These are phyloP conservation scores for Pleurotus pulmonarius DNA, from an alignment of 768 basidiomycete genomes.

Conservation along the genomic window DNA sequence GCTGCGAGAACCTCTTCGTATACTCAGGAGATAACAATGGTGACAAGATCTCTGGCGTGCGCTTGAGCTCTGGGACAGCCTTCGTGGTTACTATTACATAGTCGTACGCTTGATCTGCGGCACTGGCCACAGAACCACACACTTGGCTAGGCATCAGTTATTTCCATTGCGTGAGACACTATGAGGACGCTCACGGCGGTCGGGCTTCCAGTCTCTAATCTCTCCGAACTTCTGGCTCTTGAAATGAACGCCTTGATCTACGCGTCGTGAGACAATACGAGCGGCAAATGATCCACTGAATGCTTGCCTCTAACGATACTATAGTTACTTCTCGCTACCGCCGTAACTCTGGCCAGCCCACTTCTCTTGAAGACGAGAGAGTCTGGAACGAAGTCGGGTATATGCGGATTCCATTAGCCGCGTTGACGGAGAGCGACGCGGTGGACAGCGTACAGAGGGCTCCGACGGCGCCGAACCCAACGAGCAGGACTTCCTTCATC, in stretches of 20 bases:
- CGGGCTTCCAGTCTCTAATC: slow-evolving; percentile 56
- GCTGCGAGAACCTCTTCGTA: slow-evolving; percentile 41
- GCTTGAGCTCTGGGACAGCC: slow-evolving; percentile 61
- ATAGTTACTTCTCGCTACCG: slow-evolving; percentile 70
- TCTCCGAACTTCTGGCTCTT: slow-evolving; percentile 58
- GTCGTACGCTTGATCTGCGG: slow-evolving; percentile 56
- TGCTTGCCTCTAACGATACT: slow-evolving; percentile 46
- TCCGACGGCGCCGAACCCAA: slow-evolving; percentile 68
- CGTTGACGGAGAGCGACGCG: too few species aligned
- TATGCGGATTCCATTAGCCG: too few species aligned
- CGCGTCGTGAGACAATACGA: background rate
- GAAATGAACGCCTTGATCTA: slow-evolving; percentile 54
- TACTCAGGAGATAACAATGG: slow-evolving; percentile 51
- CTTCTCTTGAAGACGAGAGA: slow-evolving; percentile 53
- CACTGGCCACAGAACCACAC: slow-evolving; percentile 53
- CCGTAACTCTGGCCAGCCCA: slow-evolving; percentile 62
- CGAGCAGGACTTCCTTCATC: slow-evolving; percentile 48
- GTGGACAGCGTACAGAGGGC: slow-evolving; percentile 46
- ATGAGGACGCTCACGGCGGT: slow-evolving; percentile 44
- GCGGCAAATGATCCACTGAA: background rate
- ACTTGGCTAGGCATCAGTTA: slow-evolving; percentile 31
- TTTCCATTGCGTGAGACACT: background rate
- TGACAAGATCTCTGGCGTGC: slow-evolving; percentile 52
- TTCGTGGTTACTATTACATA: slow-evolving; percentile 71
- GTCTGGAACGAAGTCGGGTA: slow-evolving; percentile 29